Evolutionary conservation across 805 yeast species (phyloP).

Genomic region (Wickerhamomyces alni): DNA sequence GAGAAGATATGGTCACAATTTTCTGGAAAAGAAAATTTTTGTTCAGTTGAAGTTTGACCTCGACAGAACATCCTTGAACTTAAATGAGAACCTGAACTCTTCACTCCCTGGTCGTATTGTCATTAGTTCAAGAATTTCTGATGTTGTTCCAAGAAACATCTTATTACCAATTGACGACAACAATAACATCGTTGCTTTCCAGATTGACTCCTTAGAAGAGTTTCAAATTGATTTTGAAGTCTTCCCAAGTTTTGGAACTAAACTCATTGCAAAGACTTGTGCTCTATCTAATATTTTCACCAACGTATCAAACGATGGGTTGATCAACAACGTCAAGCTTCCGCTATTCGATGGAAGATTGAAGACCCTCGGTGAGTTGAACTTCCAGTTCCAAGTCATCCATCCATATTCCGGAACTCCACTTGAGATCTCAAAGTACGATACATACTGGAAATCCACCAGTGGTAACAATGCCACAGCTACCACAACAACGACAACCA

Average conservation of each 20-base stretch:
- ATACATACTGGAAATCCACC: constrained; percentile 95
- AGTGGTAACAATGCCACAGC: constrained; percentile 33
- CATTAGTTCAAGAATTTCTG: constrained; percentile 66
- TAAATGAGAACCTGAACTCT: constrained; percentile 33
- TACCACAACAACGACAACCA: constrained; percentile 2
- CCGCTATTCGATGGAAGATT: constrained; percentile 82
- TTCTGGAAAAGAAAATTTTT: constrained; percentile 82
- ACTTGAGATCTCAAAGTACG: constrained; percentile 85
- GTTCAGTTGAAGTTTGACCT: constrained; percentile 67
- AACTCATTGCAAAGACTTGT: constrained; percentile 83
- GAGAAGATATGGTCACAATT: constrained; percentile 92
- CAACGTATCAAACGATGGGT: constrained; percentile 27
- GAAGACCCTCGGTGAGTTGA: constrained; percentile 74
- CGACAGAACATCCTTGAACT: constrained; percentile 38
- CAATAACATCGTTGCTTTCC: constrained; percentile 68
- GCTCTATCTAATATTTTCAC: constrained; percentile 56
- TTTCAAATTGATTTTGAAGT: constrained; percentile 83
- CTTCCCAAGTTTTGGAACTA: constrained; percentile 91
- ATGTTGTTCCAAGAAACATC: constrained; percentile 83
- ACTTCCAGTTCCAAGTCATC: constrained; percentile 74
- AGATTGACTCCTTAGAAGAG: constrained; percentile 69
- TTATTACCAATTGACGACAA: constrained; percentile 61
- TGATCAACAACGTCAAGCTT: constrained; percentile 37
- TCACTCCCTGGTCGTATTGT: constrained; percentile 79
- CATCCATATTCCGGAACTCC: constrained; percentile 84